These are phyloP conservation scores for Pichiaceae sp. DNA, from an alignment of 1,139 yeast genomes.

Conservation along the genomic window DNA sequence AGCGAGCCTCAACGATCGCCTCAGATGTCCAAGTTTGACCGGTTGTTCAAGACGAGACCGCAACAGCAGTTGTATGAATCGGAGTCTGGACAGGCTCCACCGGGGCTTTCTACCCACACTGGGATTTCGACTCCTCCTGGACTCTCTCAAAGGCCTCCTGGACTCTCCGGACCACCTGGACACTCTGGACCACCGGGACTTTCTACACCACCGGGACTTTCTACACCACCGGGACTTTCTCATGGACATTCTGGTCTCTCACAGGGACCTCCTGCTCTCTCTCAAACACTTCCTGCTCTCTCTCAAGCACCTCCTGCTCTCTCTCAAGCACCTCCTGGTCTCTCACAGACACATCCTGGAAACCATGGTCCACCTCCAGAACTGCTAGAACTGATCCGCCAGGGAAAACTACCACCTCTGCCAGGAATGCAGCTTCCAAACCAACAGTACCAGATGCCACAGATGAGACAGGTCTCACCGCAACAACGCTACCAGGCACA, in stretches of 20 bases:
- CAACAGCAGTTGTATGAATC: background rate
- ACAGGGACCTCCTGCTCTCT: background rate
- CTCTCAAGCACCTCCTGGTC: conserved; percentile 1
- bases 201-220: conserved; percentile 1
- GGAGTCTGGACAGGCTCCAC: background rate
- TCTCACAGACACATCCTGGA: conserved; percentile 1
- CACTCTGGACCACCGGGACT: background rate
- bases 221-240: conserved; percentile 3
- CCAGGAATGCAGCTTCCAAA: conserved; percentile 7
- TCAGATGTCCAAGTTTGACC: conserved; percentile 1
- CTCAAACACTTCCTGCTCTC: background rate
- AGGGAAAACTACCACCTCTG: conserved; percentile 10
- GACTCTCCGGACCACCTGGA: background rate
- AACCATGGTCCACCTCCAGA: conserved; percentile 9
- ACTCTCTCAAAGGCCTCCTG: background rate
- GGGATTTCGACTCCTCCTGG: background rate
- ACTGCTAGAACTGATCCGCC: conserved; percentile 7
- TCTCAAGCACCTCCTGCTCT: background rate
- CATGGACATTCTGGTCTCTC: too few relatives aligned
- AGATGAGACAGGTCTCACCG: conserved; percentile 1
- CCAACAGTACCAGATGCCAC: background rate
- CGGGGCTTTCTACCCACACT: too few relatives aligned
- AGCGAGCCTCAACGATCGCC: too few relatives aligned
- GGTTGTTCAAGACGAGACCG: background rate
- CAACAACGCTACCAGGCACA: conserved; percentile 1